These are phyloP conservation scores for Cicer chorassanicum DNA, from an alignment of 306 rosid species.

Conservation along the genomic window DNA sequence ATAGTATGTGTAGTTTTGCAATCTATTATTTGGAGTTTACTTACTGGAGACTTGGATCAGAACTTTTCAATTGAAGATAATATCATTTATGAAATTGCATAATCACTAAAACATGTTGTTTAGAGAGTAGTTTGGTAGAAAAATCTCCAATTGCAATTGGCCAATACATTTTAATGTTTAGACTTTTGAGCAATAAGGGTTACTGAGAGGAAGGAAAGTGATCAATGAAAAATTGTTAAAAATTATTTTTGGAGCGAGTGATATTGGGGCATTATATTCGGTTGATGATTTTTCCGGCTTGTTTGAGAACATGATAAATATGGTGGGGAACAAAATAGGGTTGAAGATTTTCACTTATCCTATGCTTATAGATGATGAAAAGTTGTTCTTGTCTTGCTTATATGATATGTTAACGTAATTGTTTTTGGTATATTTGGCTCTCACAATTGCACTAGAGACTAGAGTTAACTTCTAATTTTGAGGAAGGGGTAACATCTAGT, in stretches of 20 bases:
- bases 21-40: neutral
- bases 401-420: neutral
- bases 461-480: constrained; percentile 26
- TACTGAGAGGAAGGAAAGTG: neutral
- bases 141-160: neutral
- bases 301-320: neutral
- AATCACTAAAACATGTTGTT: neutral
- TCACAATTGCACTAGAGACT: neutral
- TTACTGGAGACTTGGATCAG: neutral
- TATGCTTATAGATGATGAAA: constrained; percentile 8
- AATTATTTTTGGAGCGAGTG: neutral
- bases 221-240: neutral
- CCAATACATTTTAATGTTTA: neutral
- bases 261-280: neutral
- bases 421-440: neutral
- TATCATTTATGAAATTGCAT: constrained; percentile 1
- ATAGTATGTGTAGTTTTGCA: neutral
- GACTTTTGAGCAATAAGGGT: neutral
- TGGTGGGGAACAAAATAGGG: neutral
- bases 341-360: neutral
- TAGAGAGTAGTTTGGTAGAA: neutral
- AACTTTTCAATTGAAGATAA: neutral
- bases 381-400: neutral
- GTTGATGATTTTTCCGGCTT: neutral
- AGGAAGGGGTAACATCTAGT: neutral